Evolutionary conservation across 495 filamentous ascomycete species (phyloP), one percentile per base, ranked within the genome.

Genomic region (Penicillium fimorum): DNA sequence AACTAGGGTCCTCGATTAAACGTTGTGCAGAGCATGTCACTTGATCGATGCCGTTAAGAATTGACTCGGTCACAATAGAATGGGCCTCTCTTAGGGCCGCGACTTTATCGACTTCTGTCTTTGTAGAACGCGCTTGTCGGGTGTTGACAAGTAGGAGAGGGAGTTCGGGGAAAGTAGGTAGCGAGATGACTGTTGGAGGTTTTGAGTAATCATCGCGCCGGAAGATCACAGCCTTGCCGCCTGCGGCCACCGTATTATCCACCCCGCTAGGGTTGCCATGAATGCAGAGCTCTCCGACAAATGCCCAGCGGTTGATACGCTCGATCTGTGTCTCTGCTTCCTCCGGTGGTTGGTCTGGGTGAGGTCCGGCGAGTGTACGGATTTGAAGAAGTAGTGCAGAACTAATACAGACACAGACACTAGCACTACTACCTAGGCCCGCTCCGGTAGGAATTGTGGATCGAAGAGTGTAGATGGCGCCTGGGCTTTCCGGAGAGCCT

Each of bases 261-360:
- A 98, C 90, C 0, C 94, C 94, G 9, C 90, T 95, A 5, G 94
- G 93, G 67, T 96, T 96, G 25, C 92, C 92, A 71, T 98, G 94
- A 42, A 96, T 97, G 64, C 90, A 92, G 82, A 97, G 86, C 74
- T 98, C 94, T 25, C 89, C 91, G 1, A 97, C 94, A 67, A 95
- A 97, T 0, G 94, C 93, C 94, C 94, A 98, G 50, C 88, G 84
- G 68, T 98, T 98, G 65, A 98, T 95, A 53, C 92, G 85, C 74
- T 97, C 91, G 20, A 96, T 78, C 66, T 97, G 92, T 37, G 88
- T 68, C 35, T 87, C 85, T 37, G 87, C 87, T 76, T 97, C 94
- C 13, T 86, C 82, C 2, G 82, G 63, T 12, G 89, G 88, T 70
- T 97, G 93, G 65, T 96, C 93, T 6, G 85, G 86, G 63, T 96